Evolutionary conservation across 768 basidiomycete species (phyloP).

Genomic region (Mycena vulgaris): DNA sequence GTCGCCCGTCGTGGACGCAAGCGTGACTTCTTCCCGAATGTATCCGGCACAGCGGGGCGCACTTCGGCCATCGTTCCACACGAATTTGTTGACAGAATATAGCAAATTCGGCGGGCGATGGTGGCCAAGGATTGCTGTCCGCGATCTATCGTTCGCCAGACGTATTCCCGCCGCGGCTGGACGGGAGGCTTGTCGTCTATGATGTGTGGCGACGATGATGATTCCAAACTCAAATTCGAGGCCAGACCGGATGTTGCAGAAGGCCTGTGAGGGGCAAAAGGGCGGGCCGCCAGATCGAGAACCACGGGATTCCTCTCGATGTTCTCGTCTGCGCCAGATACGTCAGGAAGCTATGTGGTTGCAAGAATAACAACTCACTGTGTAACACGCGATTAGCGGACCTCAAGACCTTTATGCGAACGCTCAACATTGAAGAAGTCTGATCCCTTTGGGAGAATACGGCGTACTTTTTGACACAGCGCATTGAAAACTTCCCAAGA

Average conservation of each 20-base stretch:
- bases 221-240: no score
- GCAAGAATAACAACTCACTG: not conserved
- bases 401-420: not conserved
- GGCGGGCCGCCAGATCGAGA: not conserved
- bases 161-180: not conserved
- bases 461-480: slow-evolving; percentile 4
- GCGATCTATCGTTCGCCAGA: not conserved
- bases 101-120: not conserved
- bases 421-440: no score
- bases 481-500: slow-evolving; percentile 15
- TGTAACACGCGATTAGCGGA: slow-evolving; percentile 15
- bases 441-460: not conserved
- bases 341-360: not conserved
- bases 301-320: not conserved
- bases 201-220: not conserved
- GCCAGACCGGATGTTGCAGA: not conserved
- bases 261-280: not conserved
- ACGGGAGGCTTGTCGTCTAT: not conserved
- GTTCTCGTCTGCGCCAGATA: not conserved
- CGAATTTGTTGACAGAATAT: not conserved
- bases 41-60: not conserved
- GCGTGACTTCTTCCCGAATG: not conserved
- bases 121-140: not conserved
- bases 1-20: not conserved
- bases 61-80: not conserved